Evolutionary conservation across 495 filamentous ascomycete species (phyloP).

Genomic region (Hypomontagnella submonticulosa): DNA sequence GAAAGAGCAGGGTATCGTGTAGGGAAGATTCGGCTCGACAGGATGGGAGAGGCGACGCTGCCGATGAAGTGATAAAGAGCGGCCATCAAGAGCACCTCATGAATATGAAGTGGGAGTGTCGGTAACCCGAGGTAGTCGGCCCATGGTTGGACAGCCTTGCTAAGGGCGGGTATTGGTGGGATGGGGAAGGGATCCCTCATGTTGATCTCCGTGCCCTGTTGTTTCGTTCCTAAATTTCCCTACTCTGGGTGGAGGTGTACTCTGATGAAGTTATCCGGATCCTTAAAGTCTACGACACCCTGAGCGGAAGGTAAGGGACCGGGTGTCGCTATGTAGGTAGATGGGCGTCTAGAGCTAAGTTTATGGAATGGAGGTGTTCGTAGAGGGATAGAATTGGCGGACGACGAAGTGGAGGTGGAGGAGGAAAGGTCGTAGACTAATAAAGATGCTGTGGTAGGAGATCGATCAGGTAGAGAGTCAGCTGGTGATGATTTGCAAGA

Average conservation of each 20-base stretch:
- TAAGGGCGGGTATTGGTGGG: slow-evolving; percentile 64
- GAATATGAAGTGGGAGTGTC: slow-evolving; percentile 83
- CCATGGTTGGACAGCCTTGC: slow-evolving; percentile 64
- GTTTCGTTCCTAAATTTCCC: not conserved
- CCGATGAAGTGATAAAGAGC: slow-evolving; percentile 81
- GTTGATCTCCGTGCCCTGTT: slow-evolving; percentile 1
- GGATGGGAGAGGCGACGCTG: slow-evolving; percentile 74
- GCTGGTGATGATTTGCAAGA: slow-evolving; percentile 27
- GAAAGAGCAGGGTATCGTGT: slow-evolving; percentile 73
- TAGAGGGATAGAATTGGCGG: slow-evolving; percentile 1
- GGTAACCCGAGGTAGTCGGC: slow-evolving; percentile 69
- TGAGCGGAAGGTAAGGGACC: not conserved
- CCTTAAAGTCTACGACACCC: not conserved
- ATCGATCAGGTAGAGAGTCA: slow-evolving; percentile 27
- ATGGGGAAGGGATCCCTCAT: slow-evolving; percentile 81
- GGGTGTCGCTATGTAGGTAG: not conserved
- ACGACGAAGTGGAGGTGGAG: not conserved
- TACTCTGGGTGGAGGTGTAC: too few relatives aligned
- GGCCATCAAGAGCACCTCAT: slow-evolving; percentile 84
- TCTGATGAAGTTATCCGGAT: too few relatives aligned
- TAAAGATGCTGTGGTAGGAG: not conserved
- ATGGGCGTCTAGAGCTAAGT: not conserved
- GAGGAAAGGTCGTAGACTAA: not conserved
- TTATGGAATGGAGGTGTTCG: not conserved
- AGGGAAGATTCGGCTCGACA: slow-evolving; percentile 79